Conservation (phyloP, 2,329 filamentous ascomycete genomes). For the Lachnellula hyalina region DNA sequence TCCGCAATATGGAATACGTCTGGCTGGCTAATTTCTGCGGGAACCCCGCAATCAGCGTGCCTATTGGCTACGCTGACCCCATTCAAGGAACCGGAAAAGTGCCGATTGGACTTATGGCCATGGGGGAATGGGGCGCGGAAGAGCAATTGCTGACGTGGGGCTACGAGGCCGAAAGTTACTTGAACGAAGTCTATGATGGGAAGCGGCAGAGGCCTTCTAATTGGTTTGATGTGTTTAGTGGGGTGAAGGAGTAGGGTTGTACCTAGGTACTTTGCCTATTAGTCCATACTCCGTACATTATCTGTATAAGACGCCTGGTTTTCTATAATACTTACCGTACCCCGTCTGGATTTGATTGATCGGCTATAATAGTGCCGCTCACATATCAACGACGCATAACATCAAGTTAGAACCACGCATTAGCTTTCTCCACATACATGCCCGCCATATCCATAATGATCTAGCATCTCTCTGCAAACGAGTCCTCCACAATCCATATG, state of each 20-base stretch:
- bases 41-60: slow-evolving; percentile 67
- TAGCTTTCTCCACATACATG: no score
- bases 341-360: no score
- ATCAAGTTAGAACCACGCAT: no score
- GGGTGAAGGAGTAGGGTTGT: slow-evolving; percentile 27
- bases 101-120: slow-evolving; percentile 57
- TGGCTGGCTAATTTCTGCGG: slow-evolving; percentile 82
- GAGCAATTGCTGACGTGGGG: slow-evolving; percentile 59
- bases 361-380: no score
- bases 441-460: background rate
- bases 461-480: background rate
- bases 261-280: no score
- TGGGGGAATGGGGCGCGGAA: slow-evolving; percentile 63
- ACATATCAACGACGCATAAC: no score
- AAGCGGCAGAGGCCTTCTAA: slow-evolving; percentile 46
- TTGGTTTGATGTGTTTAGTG: slow-evolving; percentile 53
- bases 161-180: slow-evolving; percentile 49
- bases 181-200: slow-evolving; percentile 43
- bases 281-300: background rate
- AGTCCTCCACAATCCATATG: background rate
- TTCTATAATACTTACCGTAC: background rate
- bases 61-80: slow-evolving; percentile 61
- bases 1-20: slow-evolving; percentile 80
- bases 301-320: background rate
- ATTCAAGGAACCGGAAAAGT: slow-evolving; percentile 47